A percentile compares a stretch with the other conserved stretches of the same genome.
Evolutionary conservation across 2,329 filamentous ascomycete species (phyloP).

Genomic region (Ophiostoma pallidulum): DNA sequence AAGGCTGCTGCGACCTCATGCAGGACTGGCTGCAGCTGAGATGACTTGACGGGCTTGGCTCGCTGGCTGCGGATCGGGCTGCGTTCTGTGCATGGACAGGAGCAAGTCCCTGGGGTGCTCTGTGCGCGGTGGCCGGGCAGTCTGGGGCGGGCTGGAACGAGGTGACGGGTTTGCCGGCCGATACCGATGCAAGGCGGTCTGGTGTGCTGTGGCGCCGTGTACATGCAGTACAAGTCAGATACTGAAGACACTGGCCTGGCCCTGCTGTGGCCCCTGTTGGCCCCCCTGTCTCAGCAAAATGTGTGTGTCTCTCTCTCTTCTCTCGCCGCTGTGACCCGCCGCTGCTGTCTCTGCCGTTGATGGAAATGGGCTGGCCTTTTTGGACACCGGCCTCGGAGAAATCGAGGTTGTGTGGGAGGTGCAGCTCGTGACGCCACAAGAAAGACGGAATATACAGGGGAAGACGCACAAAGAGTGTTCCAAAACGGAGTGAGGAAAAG

Average conservation of each 20-base stretch:
- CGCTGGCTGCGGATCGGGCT: conserved; percentile 1
- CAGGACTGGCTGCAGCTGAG: conserved; percentile 2
- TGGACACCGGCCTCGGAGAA: conserved; percentile 1
- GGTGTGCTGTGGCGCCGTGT: conserved; percentile 3
- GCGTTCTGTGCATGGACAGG: neutral
- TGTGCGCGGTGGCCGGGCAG: no score
- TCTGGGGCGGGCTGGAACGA: conserved; percentile 5
- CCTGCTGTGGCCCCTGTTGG: no score
- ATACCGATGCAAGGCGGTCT: conserved; percentile 8
- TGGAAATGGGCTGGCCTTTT: neutral
- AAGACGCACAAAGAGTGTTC: neutral
- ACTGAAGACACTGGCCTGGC: no score
- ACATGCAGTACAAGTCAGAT: no score
- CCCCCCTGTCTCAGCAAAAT: neutral
- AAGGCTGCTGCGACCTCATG: conserved; percentile 4
- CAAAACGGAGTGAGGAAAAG: neutral
- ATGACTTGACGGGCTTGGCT: conserved; percentile 2
- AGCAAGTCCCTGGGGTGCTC: no score
- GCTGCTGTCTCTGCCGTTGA: neutral
- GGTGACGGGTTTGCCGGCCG: conserved; percentile 6
- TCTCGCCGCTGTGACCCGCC: no score
- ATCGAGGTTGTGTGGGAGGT: neutral
- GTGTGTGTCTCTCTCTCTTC: no score
- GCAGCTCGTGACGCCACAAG: no score
- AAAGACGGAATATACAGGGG: neutral